Evolutionary conservation across 441 rosid genomes (phyloP).

Genomic region (Isatis lusitanica): DNA sequence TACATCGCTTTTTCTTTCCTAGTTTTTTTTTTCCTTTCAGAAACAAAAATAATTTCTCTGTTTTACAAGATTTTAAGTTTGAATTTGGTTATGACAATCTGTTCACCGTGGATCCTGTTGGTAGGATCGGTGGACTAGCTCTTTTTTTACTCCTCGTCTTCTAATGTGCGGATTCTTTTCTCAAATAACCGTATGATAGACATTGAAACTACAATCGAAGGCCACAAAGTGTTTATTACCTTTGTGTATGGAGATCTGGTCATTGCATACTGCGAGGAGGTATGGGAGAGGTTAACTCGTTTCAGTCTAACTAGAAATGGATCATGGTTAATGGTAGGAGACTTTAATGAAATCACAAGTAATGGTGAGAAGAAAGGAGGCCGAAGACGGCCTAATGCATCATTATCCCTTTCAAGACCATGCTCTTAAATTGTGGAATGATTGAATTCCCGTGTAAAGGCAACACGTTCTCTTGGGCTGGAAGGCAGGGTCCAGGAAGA

Average conservation of each 20-base stretch:
- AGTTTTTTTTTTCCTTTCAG: not conserved
- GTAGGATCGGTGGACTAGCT: not conserved
- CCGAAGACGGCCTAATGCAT: not conserved
- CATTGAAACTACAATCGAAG: no score
- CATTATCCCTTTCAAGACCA: not conserved
- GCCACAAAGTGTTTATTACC: no score
- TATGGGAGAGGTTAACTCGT: no score
- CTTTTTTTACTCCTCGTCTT: not conserved
- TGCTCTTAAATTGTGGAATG: not conserved
- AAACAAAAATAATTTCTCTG: not conserved
- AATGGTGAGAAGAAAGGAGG: not conserved
- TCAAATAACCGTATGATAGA: no score
- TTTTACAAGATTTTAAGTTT: not conserved
- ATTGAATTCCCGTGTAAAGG: not conserved
- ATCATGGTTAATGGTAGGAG: no score
- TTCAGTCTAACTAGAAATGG: no score
- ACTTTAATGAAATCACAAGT: no score
- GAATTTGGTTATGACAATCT: not conserved
- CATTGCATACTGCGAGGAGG: no score
- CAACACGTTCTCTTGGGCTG: not conserved
- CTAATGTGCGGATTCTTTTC: no score
- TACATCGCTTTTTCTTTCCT: not conserved
- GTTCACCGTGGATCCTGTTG: not conserved
- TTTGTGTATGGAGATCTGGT: no score
- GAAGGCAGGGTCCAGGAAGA: no score